These are phyloP conservation scores for Lotmaria passim DNA, from an alignment of 208 protist genomes.

Conservation along the genomic window DNA sequence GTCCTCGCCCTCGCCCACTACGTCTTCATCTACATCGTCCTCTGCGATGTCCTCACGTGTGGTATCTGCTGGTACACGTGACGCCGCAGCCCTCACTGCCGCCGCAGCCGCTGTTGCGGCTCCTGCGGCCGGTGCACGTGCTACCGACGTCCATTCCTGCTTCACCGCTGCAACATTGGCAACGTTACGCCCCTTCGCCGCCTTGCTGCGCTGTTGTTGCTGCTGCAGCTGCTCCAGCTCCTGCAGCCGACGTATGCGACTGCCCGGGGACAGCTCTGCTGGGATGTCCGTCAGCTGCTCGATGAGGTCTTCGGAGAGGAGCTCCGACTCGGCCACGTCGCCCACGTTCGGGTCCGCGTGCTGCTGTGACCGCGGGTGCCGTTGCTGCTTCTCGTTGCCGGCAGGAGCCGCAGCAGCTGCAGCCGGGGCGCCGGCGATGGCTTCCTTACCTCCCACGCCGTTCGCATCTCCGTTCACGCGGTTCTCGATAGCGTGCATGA, in stretches of 20 bases:
- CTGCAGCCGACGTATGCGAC: conserved; percentile 6
- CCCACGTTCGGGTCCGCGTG: conserved; percentile 19
- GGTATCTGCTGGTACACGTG: not conserved
- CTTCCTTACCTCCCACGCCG: not conserved
- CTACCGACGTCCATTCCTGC: not conserved
- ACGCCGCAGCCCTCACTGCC: not conserved
- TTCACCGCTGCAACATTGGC: not conserved
- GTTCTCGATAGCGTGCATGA: conserved; percentile 67
- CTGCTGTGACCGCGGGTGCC: not conserved
- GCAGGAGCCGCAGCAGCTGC: not conserved
- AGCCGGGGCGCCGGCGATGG: not conserved
- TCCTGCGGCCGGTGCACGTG: too few relatives aligned
- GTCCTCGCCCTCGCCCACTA: not conserved
- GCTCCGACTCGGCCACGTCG: conserved; percentile 12
- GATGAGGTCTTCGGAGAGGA: conserved; percentile 23
- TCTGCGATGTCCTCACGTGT: conserved; percentile 4
- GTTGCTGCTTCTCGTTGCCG: not conserved
- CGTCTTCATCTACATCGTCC: conserved; percentile 1
- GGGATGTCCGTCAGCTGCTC: conserved; percentile 42
- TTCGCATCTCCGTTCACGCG: conserved; percentile 22
- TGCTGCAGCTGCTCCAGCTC: conserved; percentile 19
- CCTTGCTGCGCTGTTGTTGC: conserved; percentile 14
- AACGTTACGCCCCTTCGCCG: conserved; percentile 14
- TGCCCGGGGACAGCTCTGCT: conserved; percentile 20
- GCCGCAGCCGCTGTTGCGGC: not conserved